phyloP scores from a whole-genome alignment of 73 alveolate genomes.

The Urostyla sp. region DNA sequence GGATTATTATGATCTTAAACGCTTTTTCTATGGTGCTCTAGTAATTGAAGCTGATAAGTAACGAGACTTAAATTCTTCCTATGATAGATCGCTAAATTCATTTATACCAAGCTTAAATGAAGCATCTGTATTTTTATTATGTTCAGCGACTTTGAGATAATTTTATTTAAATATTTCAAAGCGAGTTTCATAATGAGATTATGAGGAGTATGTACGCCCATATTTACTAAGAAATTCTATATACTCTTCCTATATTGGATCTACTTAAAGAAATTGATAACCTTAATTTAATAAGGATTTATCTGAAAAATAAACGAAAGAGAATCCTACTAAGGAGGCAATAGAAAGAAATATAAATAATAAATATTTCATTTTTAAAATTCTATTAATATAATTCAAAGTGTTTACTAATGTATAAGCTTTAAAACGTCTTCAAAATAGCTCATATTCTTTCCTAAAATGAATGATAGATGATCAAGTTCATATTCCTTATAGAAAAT shows the following conservation, averaged over 20 bases:
- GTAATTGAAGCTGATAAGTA: not conserved
- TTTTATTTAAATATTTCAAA: constrained; percentile 1
- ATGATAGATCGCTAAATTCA: not conserved
- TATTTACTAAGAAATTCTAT: not conserved
- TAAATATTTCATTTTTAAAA: too few relatives aligned
- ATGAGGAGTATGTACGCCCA: constrained; percentile 6
- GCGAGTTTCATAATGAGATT: not conserved
- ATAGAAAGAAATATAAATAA: too few relatives aligned
- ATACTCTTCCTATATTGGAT: constrained; percentile 32
- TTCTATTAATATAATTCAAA: too few relatives aligned
- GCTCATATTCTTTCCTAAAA: constrained; percentile 71
- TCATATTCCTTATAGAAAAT: constrained; percentile 73
- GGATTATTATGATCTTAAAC: not conserved
- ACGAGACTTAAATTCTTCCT: constrained; percentile 37
- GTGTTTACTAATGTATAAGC: too few relatives aligned
- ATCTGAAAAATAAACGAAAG: not conserved
- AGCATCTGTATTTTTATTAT: not conserved
- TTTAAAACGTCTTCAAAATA: constrained; percentile 78
- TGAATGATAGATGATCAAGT: constrained; percentile 79
- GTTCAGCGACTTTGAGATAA: not conserved
- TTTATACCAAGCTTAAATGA: constrained; percentile 20
- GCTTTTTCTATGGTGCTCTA: not conserved
- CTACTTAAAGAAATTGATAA: too few relatives aligned
- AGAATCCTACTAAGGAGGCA: not conserved
- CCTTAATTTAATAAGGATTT: too few relatives aligned